These are phyloP conservation scores for Mycena haematopus DNA, from an alignment of 768 basidiomycete genomes.

Conservation along the genomic window DNA sequence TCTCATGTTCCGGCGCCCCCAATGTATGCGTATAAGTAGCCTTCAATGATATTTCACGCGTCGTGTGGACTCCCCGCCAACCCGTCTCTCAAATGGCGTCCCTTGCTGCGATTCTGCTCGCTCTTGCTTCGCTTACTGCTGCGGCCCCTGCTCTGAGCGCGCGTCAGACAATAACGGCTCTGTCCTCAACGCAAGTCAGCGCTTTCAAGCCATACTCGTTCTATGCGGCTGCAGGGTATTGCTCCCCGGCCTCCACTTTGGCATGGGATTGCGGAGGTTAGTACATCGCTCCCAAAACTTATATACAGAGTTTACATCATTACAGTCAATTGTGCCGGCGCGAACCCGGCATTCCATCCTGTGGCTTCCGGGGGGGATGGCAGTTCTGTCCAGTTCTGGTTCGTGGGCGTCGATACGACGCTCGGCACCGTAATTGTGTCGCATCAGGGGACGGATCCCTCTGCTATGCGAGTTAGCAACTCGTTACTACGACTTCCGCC, in stretches of 20 bases:
- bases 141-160: slow-evolving; percentile 35
- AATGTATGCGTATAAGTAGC: neutral
- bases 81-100: slow-evolving; percentile 11
- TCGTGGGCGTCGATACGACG: slow-evolving; percentile 48
- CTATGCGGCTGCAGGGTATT: slow-evolving; percentile 60
- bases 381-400: slow-evolving; percentile 49
- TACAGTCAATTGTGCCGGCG: slow-evolving; percentile 48
- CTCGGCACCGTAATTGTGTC: slow-evolving; percentile 44
- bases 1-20: no score
- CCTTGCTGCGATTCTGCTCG: slow-evolving; percentile 18
- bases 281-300: slow-evolving; percentile 16
- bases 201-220: slow-evolving; percentile 54
- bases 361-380: slow-evolving; percentile 59
- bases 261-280: slow-evolving; percentile 61
- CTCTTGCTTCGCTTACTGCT: slow-evolving; percentile 26
- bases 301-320: neutral
- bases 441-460: slow-evolving; percentile 44
- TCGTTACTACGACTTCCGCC: neutral
- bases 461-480: slow-evolving; percentile 38
- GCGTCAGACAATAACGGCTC: slow-evolving; percentile 46
- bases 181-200: slow-evolving; percentile 48
- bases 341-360: slow-evolving; percentile 54
- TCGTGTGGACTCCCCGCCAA: neutral
- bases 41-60: neutral
- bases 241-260: slow-evolving; percentile 46